These are phyloP conservation scores for Nemania bipapillata DNA, from an alignment of 2,329 filamentous ascomycete genomes.

Conservation along the genomic window DNA sequence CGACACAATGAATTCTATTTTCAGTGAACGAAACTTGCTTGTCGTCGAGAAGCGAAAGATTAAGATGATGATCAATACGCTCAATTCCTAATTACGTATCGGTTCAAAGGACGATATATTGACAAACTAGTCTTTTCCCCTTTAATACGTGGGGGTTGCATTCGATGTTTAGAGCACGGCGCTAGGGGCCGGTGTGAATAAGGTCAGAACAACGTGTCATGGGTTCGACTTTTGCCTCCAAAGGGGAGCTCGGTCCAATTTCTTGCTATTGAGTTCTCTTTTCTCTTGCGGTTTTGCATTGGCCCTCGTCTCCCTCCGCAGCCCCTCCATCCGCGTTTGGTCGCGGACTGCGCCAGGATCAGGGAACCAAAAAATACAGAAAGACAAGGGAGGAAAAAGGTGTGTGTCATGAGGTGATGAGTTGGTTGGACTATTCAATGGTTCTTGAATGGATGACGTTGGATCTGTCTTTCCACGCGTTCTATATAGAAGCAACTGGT, in stretches of 20 bases:
- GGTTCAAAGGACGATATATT: not conserved
- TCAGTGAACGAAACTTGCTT: constrained; percentile 72
- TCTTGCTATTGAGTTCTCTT: constrained; percentile 2
- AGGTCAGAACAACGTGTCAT: not conserved
- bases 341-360: not conserved
- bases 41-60: constrained; percentile 73
- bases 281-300: not conserved
- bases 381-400: not conserved
- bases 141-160: not conserved
- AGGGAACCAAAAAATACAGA: not conserved
- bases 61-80: constrained; percentile 78
- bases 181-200: not conserved
- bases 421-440: constrained; percentile 32
- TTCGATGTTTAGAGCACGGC: not conserved
- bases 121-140: not conserved
- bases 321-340: not conserved
- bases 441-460: constrained; percentile 35
- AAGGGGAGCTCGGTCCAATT: constrained; percentile 1
- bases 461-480: constrained; percentile 22
- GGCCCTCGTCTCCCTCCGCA: not conserved
- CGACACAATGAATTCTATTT: constrained; percentile 76
- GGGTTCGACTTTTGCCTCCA: not conserved
- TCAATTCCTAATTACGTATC: constrained; percentile 60
- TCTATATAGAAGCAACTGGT: constrained; percentile 20
- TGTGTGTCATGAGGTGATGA: constrained; percentile 17